Conservation (phyloP, 352 stramenopile species). For the Peronospora farinosa region DNA sequence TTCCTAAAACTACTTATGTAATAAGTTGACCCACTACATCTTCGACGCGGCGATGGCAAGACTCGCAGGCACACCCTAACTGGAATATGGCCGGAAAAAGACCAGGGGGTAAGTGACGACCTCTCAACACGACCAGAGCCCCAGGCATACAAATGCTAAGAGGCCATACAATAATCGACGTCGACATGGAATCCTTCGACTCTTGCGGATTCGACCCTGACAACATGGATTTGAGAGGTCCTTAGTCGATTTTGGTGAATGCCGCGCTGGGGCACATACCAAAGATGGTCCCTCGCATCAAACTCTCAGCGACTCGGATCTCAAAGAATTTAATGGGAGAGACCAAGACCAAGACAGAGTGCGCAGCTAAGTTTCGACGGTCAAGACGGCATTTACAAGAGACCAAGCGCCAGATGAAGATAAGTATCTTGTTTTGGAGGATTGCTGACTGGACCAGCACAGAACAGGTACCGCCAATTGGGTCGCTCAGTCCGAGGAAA, state of each 20-base stretch:
- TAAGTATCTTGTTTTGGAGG: background rate
- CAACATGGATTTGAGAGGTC: background rate
- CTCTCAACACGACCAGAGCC: background rate
- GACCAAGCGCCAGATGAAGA: too few species aligned
- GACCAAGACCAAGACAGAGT: too few species aligned
- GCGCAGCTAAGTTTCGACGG: too few species aligned
- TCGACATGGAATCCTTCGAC: background rate
- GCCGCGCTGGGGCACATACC: background rate
- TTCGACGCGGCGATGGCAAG: background rate
- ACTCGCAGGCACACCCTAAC: background rate
- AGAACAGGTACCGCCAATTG: background rate
- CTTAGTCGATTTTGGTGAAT: background rate
- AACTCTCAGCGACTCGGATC: background rate
- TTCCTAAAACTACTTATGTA: too few species aligned
- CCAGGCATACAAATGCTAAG: background rate
- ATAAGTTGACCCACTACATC: too few species aligned
- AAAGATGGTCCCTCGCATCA: background rate
- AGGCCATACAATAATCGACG: background rate
- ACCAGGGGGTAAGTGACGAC: background rate
- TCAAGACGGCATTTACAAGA: too few species aligned
- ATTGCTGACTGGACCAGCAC: background rate
- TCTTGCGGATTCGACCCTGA: background rate
- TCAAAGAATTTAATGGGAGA: too few species aligned
- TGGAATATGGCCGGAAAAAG: too few species aligned
- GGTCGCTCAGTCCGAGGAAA: background rate